Percentiles rank a stretch among this genome's conserved stretches.
These are phyloP conservation scores for Talaromyces amestolkiae DNA, from an alignment of 2,329 filamentous ascomycete species.

Conservation along the genomic window DNA sequence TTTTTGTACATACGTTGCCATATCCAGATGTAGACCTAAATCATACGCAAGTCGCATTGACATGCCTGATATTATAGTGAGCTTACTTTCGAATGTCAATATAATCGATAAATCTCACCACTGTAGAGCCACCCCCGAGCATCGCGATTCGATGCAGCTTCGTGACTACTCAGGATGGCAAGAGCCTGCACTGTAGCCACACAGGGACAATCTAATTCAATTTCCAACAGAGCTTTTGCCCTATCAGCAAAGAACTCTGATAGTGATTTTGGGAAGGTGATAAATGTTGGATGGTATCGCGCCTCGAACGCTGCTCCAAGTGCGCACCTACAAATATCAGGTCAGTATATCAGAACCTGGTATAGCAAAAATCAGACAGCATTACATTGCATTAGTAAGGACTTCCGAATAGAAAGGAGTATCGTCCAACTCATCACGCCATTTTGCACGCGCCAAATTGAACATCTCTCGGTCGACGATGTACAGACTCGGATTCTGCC, in stretches of 20 bases:
- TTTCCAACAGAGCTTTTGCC: slow-evolving; percentile 47
- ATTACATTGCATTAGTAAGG: slow-evolving; percentile 42
- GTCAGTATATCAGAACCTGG: neutral
- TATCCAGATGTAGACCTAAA: slow-evolving; percentile 44
- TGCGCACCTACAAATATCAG: slow-evolving; percentile 34
- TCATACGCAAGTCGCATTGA: slow-evolving; percentile 48
- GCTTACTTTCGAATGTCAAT: neutral
- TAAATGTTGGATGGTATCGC: slow-evolving; percentile 44
- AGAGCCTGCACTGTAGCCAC: slow-evolving; percentile 51
- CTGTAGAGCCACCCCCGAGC: slow-evolving; percentile 50
- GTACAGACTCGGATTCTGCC: slow-evolving; percentile 49
- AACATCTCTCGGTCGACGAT: slow-evolving; percentile 47
- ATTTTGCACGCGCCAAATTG: slow-evolving; percentile 34
- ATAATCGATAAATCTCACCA: slow-evolving; percentile 29
- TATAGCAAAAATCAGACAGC: neutral
- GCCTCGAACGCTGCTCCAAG: slow-evolving; percentile 46
- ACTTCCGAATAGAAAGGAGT: slow-evolving; percentile 43
- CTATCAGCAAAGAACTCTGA: slow-evolving; percentile 42
- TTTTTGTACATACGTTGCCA: slow-evolving; percentile 39
- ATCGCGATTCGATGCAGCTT: slow-evolving; percentile 45
- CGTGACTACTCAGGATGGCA: slow-evolving; percentile 46
- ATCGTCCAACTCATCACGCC: slow-evolving; percentile 39
- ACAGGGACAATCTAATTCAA: slow-evolving; percentile 49
- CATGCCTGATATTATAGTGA: slow-evolving; percentile 34
- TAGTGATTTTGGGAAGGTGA: slow-evolving; percentile 38